phyloP scores from a whole-genome alignment of 305 asterid genomes.

The Caryopteris hybrid region DNA sequence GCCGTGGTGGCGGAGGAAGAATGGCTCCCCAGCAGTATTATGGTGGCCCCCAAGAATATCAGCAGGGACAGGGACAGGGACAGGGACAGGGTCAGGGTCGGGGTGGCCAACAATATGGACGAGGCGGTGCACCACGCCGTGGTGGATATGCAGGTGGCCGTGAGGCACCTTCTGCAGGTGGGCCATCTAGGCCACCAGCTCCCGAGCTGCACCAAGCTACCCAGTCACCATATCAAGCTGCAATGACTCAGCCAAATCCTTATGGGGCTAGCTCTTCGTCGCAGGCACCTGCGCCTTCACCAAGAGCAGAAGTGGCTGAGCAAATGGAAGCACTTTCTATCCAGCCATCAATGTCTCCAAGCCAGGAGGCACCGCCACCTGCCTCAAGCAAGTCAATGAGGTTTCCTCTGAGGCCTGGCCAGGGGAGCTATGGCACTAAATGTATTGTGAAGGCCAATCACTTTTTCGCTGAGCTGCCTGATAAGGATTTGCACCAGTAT shows the following conservation, averaged over 20 bases:
- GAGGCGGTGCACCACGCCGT: slow-evolving; percentile 54
- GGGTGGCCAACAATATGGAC: slow-evolving; percentile 54
- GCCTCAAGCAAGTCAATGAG: slow-evolving; percentile 80
- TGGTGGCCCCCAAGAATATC: slow-evolving; percentile 57
- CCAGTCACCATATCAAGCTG: slow-evolving; percentile 52
- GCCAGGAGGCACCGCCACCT: slow-evolving; percentile 51
- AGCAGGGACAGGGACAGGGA: slow-evolving; percentile 30
- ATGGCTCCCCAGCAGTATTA: slow-evolving; percentile 51
- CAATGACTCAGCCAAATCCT: slow-evolving; percentile 33
- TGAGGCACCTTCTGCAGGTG: slow-evolving; percentile 65
- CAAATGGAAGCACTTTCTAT: slow-evolving; percentile 44
- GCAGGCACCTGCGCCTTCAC: slow-evolving; percentile 39
- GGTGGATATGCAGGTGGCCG: slow-evolving; percentile 60
- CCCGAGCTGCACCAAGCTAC: slow-evolving; percentile 99
- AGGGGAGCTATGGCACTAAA: slow-evolving; percentile 58
- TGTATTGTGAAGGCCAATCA: slow-evolving; percentile 88
- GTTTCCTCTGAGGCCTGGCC: slow-evolving; percentile 87
- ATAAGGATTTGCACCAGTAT: slow-evolving; percentile 90
- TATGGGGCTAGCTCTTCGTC: slow-evolving; percentile 57
- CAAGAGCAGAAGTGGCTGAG: slow-evolving; percentile 27
- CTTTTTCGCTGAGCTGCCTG: slow-evolving; percentile 82
- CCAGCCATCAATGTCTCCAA: slow-evolving; percentile 43
- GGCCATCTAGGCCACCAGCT: slow-evolving; percentile 66
- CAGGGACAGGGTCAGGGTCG: slow-evolving; percentile 33
- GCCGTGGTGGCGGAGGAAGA: slow-evolving; percentile 58